These are phyloP conservation scores for Emergomyces pasteurianus DNA, from an alignment of 2,329 filamentous ascomycete species.

Conservation along the genomic window DNA sequence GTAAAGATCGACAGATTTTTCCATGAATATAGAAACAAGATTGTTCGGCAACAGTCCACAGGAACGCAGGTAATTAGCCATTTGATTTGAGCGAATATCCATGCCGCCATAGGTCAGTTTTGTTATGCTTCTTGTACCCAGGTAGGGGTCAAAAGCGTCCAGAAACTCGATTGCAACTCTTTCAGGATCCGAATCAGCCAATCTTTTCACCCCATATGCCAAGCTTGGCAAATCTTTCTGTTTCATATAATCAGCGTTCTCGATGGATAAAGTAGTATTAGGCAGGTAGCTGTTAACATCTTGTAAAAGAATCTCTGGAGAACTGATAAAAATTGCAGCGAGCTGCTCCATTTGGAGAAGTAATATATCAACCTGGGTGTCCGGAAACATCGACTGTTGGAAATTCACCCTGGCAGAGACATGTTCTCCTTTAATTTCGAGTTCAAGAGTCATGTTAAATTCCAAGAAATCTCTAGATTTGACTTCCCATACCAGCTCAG, in stretches of 20 bases:
- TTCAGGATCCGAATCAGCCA: slow-evolving; percentile 38
- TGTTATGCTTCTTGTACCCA: slow-evolving; percentile 20
- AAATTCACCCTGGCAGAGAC: slow-evolving; percentile 45
- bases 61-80: slow-evolving; percentile 46
- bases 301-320: slow-evolving; percentile 22
- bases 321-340: slow-evolving; percentile 31
- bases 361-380: slow-evolving; percentile 45
- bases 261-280: slow-evolving; percentile 34
- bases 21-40: slow-evolving; percentile 61
- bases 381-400: slow-evolving; percentile 42
- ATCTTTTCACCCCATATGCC: slow-evolving; percentile 42
- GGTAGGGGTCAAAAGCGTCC: slow-evolving; percentile 31
- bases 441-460: slow-evolving; percentile 62
- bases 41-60: slow-evolving; percentile 40
- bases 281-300: slow-evolving; percentile 20
- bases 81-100: slow-evolving; percentile 50
- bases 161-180: slow-evolving; percentile 55
- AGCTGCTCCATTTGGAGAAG: slow-evolving; percentile 50
- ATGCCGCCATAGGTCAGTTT: slow-evolving; percentile 53
- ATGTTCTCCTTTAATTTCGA: slow-evolving; percentile 48
- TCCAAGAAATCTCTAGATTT: slow-evolving; percentile 61
- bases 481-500: slow-evolving; percentile 40
- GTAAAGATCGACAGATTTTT: slow-evolving; percentile 65
- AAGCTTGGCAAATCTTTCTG: slow-evolving; percentile 35
- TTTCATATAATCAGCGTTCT: slow-evolving; percentile 32